These are phyloP conservation scores for Phaeolepiota aurea DNA, from an alignment of 768 basidiomycete genomes.

Conservation along the genomic window DNA sequence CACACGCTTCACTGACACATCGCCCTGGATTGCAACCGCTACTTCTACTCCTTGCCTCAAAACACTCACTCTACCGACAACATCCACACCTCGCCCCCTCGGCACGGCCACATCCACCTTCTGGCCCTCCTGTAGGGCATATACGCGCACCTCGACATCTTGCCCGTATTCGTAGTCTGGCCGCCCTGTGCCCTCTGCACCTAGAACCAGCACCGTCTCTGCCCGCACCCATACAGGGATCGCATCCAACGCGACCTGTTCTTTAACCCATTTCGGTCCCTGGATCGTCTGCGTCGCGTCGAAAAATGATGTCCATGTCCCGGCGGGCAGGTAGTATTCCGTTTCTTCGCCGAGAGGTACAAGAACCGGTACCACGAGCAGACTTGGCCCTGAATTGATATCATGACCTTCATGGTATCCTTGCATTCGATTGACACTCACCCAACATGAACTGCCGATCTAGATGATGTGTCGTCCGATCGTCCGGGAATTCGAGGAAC, in stretches of 20 bases:
- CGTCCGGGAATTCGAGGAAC: constrained; percentile 57
- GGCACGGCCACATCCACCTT: constrained; percentile 2
- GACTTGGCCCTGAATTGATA: constrained; percentile 34
- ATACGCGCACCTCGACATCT: constrained; percentile 42
- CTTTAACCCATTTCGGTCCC: constrained; percentile 58
- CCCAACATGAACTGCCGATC: constrained; percentile 52
- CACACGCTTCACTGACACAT: too few species aligned
- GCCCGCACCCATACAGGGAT: constrained; percentile 63
- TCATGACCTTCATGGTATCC: background rate
- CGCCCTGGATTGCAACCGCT: too few species aligned
- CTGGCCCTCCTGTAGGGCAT: constrained; percentile 40
- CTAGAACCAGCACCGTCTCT: constrained; percentile 49
- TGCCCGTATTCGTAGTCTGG: constrained; percentile 56
- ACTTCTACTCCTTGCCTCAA: constrained; percentile 1
- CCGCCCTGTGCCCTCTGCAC: constrained; percentile 37
- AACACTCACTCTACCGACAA: constrained; percentile 5
- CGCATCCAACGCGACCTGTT: constrained; percentile 52
- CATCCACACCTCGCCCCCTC: constrained; percentile 6
- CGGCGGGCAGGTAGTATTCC: constrained; percentile 54
- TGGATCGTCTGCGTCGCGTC: constrained; percentile 41
- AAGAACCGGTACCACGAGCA: constrained; percentile 58
- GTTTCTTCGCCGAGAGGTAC: constrained; percentile 43
- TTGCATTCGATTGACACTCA: constrained; percentile 6
- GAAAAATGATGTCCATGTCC: constrained; percentile 54
- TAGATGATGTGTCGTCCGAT: constrained; percentile 50